A percentile compares a stretch with the other conserved stretches of the same genome.
phyloP scores from a whole-genome alignment of 148 eudicot species.

The Polygonum maritimum region DNA sequence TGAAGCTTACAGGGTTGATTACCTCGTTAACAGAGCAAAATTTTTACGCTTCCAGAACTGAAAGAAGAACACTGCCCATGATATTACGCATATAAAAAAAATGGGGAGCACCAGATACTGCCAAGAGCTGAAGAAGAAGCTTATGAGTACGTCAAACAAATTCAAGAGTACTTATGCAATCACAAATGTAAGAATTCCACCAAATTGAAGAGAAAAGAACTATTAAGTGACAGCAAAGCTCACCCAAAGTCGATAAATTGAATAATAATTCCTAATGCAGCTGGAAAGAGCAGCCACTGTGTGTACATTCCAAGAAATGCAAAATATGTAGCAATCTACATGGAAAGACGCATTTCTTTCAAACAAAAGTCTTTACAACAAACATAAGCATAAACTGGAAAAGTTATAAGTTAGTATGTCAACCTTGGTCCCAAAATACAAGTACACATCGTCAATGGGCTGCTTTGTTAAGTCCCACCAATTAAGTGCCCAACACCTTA shows the following conservation, averaged over 20 bases:
- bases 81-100: slow-evolving; percentile 53
- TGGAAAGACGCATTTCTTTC: not conserved
- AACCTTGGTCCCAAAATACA: slow-evolving; percentile 84
- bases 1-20: slow-evolving; percentile 4
- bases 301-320: slow-evolving; percentile 94
- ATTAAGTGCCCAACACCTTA: slow-evolving; percentile 84
- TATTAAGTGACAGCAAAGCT: slow-evolving; percentile 9
- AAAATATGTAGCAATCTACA: slow-evolving; percentile 87
- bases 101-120: slow-evolving; percentile 67
- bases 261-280: slow-evolving; percentile 53
- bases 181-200: not conserved
- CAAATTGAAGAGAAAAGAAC: not conserved
- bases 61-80: slow-evolving; percentile 86
- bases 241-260: slow-evolving; percentile 82
- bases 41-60: slow-evolving; percentile 98
- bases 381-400: not conserved
- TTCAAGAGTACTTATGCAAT: not conserved
- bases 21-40: slow-evolving; percentile 70
- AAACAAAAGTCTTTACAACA: not conserved
- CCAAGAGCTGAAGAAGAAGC: slow-evolving; percentile 42
- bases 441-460: slow-evolving; percentile 82
- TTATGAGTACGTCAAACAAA: not conserved
- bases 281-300: slow-evolving; percentile 81
- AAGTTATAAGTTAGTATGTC: not conserved
- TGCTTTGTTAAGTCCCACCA: slow-evolving; percentile 65